phyloP scores from a whole-genome alignment of 306 rosid species.

The Amphicarpaea edgeworthii region DNA sequence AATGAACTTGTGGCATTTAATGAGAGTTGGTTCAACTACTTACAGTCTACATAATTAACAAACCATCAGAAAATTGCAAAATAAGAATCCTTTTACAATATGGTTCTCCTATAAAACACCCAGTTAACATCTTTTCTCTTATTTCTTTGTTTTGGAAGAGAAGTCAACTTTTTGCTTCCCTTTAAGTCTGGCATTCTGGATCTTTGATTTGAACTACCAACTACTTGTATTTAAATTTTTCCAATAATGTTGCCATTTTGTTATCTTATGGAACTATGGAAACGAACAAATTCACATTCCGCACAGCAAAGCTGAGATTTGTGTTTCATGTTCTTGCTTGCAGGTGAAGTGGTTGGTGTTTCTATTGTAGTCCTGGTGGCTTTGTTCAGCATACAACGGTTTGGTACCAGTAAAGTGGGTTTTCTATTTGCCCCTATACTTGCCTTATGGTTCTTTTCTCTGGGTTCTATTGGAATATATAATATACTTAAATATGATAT shows the following conservation, averaged over 20 bases:
- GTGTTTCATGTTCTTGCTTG: conserved; percentile 47
- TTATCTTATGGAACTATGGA: conserved; percentile 25
- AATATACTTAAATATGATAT: conserved; percentile 69
- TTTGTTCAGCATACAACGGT: conserved; percentile 87
- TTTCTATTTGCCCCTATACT: conserved; percentile 88
- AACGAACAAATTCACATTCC: conserved; percentile 16
- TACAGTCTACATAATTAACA: neutral
- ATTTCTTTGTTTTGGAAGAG: neutral
- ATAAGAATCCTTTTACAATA: neutral
- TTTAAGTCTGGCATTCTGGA: neutral
- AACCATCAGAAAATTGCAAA: neutral
- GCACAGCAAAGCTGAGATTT: conserved; percentile 32
- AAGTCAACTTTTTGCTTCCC: neutral
- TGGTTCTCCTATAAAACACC: neutral
- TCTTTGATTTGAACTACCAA: neutral
- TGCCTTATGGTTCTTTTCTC: conserved; percentile 91
- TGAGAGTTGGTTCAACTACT: conserved; percentile 8
- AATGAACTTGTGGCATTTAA: neutral
- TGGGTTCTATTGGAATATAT: conserved; percentile 88
- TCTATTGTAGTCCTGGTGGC: conserved; percentile 70
- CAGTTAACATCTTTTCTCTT: neutral
- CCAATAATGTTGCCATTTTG: neutral
- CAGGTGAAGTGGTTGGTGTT: conserved; percentile 78
- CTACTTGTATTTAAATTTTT: conserved; percentile 10
- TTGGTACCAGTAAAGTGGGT: conserved; percentile 92